Conservation (phyloP, 306 rosid species). For the apple (Malus domestica) region DNA sequence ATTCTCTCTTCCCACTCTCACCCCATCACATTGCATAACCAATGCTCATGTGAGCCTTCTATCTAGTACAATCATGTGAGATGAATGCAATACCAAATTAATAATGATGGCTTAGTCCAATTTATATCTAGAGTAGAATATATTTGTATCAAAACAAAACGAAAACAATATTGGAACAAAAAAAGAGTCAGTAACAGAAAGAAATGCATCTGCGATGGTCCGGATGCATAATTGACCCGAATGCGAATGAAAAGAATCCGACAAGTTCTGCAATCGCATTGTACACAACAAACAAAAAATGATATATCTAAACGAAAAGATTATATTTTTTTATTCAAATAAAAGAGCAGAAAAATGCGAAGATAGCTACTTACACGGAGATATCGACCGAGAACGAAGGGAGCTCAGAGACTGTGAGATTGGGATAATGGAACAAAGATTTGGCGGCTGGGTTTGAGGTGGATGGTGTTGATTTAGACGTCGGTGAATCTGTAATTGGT, state of each 20-base stretch:
- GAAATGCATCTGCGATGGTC: constrained; percentile 27
- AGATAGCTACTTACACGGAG: constrained; percentile 8
- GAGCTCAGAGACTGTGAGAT: background rate
- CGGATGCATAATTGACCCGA: constrained; percentile 16
- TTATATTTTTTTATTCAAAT: background rate
- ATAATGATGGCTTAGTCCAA: too few relatives aligned
- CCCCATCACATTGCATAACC: too few relatives aligned
- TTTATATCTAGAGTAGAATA: too few relatives aligned
- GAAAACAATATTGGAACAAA: too few relatives aligned
- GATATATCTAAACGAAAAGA: background rate
- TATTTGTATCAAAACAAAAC: too few relatives aligned
- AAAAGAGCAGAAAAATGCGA: background rate
- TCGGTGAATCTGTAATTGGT: constrained; percentile 1
- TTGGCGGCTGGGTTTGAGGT: constrained; percentile 2
- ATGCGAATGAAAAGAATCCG: constrained; percentile 30
- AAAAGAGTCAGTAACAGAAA: too few relatives aligned
- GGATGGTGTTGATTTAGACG: background rate
- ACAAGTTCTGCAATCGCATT: constrained; percentile 6
- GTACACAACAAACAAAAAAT: background rate
- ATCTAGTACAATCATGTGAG: background rate
- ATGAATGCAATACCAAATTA: too few relatives aligned
- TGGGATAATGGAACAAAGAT: background rate
- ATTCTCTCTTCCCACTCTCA: too few relatives aligned
- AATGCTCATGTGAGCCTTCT: too few relatives aligned
- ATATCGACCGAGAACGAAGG: background rate